Percentiles rank a stretch among this genome's conserved stretches.
These are phyloP conservation scores for Aspergillus flavus DNA, from an alignment of 2,329 filamentous ascomycete genomes.

Conservation along the genomic window DNA sequence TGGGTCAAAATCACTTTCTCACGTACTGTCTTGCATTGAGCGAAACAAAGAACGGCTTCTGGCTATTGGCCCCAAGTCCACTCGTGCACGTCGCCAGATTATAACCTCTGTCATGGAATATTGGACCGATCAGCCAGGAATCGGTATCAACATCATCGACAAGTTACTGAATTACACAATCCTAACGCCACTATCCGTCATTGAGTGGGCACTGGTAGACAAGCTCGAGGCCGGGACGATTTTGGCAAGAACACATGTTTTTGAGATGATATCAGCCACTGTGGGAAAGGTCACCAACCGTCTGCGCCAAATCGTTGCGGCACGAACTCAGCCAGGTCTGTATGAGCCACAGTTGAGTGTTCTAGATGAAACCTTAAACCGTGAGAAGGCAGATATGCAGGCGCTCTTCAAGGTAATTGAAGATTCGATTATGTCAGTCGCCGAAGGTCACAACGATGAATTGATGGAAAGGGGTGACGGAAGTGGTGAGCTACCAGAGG, in stretches of 20 bases:
- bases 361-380: constrained; percentile 66
- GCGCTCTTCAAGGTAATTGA: constrained; percentile 80
- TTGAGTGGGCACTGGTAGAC: constrained; percentile 85
- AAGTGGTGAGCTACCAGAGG: constrained; percentile 53
- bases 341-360: constrained; percentile 57
- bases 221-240: constrained; percentile 64
- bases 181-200: constrained; percentile 78
- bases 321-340: constrained; percentile 61
- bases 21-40: constrained; percentile 94
- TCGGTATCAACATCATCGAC: constrained; percentile 89
- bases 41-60: constrained; percentile 87
- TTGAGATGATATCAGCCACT: constrained; percentile 87
- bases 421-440: constrained; percentile 73
- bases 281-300: constrained; percentile 87
- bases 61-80: constrained; percentile 73
- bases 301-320: constrained; percentile 75
- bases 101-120: constrained; percentile 88
- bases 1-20: constrained; percentile 92
- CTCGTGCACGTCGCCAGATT: constrained; percentile 81
- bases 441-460: constrained; percentile 71
- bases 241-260: constrained; percentile 75
- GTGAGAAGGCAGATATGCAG: constrained; percentile 74
- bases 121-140: constrained; percentile 89
- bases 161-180: constrained; percentile 98
- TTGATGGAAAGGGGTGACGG: constrained; percentile 69